Percentiles rank a stretch among this genome's conserved stretches.
Evolutionary conservation across 805 yeast genomes (phyloP).

Genomic region (Starmerella ratchasimensis): DNA sequence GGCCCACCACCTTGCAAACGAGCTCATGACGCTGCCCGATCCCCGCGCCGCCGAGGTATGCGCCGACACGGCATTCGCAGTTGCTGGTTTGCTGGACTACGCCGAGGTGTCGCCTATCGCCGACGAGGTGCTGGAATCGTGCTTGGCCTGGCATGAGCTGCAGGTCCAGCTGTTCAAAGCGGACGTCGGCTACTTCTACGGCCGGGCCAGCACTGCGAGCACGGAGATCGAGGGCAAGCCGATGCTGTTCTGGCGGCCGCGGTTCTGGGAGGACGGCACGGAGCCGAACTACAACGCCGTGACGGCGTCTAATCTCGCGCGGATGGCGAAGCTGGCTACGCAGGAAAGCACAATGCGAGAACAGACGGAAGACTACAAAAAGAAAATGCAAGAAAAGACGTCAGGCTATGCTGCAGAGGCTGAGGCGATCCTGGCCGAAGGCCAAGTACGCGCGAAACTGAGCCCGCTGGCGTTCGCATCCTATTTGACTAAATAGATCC

Average conservation of each 20-base stretch:
- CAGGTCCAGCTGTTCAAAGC: conserved; percentile 27
- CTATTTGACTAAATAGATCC: too few relatives aligned
- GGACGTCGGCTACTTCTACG: conserved; percentile 25
- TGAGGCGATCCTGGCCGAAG: too few relatives aligned
- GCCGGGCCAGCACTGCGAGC: conserved; percentile 4
- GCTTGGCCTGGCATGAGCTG: conserved; percentile 24
- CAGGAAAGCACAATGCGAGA: too few relatives aligned
- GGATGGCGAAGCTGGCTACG: conserved; percentile 16
- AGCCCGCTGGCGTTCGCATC: conserved; percentile 7
- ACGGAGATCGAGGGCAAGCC: conserved; percentile 9
- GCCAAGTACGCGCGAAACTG: too few relatives aligned
- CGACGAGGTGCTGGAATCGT: conserved; percentile 22
- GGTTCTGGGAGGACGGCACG: conserved; percentile 27
- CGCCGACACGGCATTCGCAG: conserved; percentile 29
- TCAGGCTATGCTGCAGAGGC: too few relatives aligned
- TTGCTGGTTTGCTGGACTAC: conserved; percentile 27
- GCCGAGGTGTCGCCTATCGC: conserved; percentile 23
- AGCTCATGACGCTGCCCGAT: not conserved
- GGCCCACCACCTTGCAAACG: not conserved
- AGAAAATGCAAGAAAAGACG: too few relatives aligned
- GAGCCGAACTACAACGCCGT: conserved; percentile 30
- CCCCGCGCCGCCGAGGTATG: conserved; percentile 4
- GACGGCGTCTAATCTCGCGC: conserved; percentile 23
- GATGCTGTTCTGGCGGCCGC: conserved; percentile 26
- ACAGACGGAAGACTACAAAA: too few relatives aligned